A percentile compares a stretch with the other conserved stretches of the same genome.
Evolutionary conservation across 108 stramenopile genomes (phyloP).

Genomic region (Discostella pseudostelligera): DNA sequence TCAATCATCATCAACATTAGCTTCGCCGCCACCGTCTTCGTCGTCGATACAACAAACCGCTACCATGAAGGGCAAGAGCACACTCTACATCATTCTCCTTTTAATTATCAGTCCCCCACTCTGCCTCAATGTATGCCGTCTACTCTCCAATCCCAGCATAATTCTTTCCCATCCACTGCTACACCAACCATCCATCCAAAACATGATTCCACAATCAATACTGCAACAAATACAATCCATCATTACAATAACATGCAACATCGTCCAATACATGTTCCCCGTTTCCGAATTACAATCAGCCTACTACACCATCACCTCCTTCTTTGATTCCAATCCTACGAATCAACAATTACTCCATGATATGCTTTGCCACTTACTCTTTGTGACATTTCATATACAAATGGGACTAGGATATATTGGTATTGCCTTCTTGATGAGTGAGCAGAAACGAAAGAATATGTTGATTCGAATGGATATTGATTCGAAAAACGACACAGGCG

Average conservation of each 20-base stretch:
- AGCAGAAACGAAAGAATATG: constrained; percentile 76
- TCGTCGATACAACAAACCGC: too few relatives aligned
- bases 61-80: not conserved
- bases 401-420: constrained; percentile 84
- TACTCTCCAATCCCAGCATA: constrained; percentile 25
- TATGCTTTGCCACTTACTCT: constrained; percentile 67
- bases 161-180: not conserved
- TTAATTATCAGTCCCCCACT: constrained; percentile 8
- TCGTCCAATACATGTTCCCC: constrained; percentile 60
- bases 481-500: not conserved
- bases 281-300: constrained; percentile 57
- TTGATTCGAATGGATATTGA: constrained; percentile 79
- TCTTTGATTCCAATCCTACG: constrained; percentile 31
- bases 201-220: not conserved
- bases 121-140: constrained; percentile 24
- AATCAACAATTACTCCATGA: constrained; percentile 40
- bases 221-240: not conserved
- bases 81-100: not conserved
- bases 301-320: constrained; percentile 59
- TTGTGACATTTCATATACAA: constrained; percentile 88
- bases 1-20: too few relatives aligned
- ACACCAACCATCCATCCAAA: not conserved
- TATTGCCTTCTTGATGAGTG: constrained; percentile 72
- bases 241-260: constrained; percentile 5
- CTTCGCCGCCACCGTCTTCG: too few relatives aligned